Evolutionary conservation across 805 yeast species (phyloP).

Genomic region (Helenozyma rhizophorensis): DNA sequence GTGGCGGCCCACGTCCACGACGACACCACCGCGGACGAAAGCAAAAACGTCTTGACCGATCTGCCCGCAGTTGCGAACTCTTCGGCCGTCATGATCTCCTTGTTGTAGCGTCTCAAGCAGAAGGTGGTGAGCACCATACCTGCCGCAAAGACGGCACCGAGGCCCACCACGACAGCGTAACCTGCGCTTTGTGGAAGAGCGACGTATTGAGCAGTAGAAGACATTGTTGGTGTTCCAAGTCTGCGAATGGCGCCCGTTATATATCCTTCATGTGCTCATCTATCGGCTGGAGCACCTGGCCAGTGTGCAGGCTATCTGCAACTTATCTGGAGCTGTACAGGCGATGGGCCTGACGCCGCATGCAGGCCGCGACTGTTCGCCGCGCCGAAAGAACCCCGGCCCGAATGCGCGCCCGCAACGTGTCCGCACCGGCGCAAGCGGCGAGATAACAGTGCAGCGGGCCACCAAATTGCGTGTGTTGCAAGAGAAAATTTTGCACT

Average conservation of each 20-base stretch:
- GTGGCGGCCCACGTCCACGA: conserved; percentile 84
- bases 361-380: too few species aligned
- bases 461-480: too few species aligned
- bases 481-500: too few species aligned
- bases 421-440: too few species aligned
- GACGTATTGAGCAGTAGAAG: conserved; percentile 15
- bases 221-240: too few species aligned
- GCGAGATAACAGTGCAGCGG: too few species aligned
- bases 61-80: conserved; percentile 94
- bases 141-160: conserved; percentile 73
- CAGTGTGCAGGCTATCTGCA: neutral
- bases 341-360: too few species aligned
- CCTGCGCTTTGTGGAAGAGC: conserved; percentile 75
- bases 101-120: conserved; percentile 70
- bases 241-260: too few species aligned
- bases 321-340: too few species aligned
- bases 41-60: conserved; percentile 76
- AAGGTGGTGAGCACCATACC: conserved; percentile 78
- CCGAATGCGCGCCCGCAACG: too few species aligned
- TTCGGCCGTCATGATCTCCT: conserved; percentile 86
- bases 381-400: too few species aligned
- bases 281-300: neutral
- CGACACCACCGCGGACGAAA: conserved; percentile 86
- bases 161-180: conserved; percentile 81
- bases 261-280: too few species aligned